phyloP scores from a whole-genome alignment of 345 rosid genomes.

The Eucalyptus pauciflora region DNA sequence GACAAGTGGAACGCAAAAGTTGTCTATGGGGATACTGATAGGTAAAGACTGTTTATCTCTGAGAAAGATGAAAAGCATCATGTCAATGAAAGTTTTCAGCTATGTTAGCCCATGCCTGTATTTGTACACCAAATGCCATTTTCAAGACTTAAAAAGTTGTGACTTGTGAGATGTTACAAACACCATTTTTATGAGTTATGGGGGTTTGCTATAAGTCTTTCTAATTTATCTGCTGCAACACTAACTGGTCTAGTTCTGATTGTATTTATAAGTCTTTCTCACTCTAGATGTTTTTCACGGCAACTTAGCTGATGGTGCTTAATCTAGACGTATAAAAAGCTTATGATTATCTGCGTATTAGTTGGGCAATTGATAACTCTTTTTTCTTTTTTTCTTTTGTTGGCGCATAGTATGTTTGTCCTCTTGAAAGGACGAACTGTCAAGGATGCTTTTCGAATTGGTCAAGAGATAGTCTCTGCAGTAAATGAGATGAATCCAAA shows the following conservation, averaged over 20 bases:
- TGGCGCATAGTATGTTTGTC: slow-evolving; percentile 76
- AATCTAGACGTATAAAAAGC: neutral
- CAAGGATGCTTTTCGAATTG: slow-evolving; percentile 59
- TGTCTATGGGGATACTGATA: slow-evolving; percentile 95
- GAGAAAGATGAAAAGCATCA: neutral
- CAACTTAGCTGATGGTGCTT: neutral
- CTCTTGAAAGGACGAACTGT: slow-evolving; percentile 70
- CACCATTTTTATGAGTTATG: neutral
- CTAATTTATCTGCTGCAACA: neutral
- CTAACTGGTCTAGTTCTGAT: neutral
- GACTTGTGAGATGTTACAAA: neutral
- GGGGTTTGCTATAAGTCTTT: neutral
- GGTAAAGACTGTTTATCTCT: slow-evolving; percentile 25
- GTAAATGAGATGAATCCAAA: slow-evolving; percentile 84
- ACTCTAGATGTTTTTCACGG: neutral
- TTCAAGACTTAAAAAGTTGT: neutral
- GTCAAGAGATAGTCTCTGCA: slow-evolving; percentile 79
- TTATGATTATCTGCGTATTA: neutral
- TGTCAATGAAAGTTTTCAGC: neutral
- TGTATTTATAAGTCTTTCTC: neutral
- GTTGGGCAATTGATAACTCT: neutral
- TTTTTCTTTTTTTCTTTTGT: neutral
- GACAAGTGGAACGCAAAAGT: slow-evolving; percentile 80
- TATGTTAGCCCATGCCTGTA: neutral
- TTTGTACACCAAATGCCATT: neutral